These are phyloP conservation scores for Cryptosporidium tyzzeri DNA, from an alignment of 169 alveolate genomes.

Conservation along the genomic window DNA sequence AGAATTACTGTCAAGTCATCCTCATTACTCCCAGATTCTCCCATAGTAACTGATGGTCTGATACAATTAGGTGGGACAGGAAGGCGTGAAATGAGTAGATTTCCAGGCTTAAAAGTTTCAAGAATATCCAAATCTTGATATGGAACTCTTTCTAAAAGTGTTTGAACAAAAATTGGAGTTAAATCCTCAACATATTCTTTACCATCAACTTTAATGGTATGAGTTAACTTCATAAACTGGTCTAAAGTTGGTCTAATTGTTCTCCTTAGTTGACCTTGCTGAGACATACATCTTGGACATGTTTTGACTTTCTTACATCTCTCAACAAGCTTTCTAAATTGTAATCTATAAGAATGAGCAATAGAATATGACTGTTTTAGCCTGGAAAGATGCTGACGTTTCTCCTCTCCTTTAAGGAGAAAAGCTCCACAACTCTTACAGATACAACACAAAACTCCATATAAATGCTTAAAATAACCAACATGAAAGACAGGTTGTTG, in stretches of 20 bases:
- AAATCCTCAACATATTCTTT: constrained; percentile 88
- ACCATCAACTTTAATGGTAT: constrained; percentile 81
- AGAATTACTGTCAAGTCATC: constrained; percentile 95
- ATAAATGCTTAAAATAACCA: constrained; percentile 95
- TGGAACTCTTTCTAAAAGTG: constrained; percentile 89
- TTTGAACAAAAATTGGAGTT: constrained; percentile 90
- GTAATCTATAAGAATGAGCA: constrained; percentile 86
- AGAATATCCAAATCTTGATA: constrained; percentile 92
- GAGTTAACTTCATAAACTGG: constrained; percentile 90
- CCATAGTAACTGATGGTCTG: constrained; percentile 96
- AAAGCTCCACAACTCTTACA: constrained; percentile 94
- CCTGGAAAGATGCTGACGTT: constrained; percentile 77
- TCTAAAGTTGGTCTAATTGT: constrained; percentile 87
- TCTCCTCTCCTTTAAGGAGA: constrained; percentile 86
- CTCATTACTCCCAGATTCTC: constrained; percentile 91
- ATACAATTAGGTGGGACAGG: constrained; percentile 97
- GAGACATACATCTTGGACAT: constrained; percentile 87
- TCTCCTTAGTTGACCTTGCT: constrained; percentile 87
- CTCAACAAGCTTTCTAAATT: constrained; percentile 86
- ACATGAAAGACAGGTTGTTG: constrained; percentile 97
- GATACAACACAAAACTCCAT: constrained; percentile 90
- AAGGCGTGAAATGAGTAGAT: constrained; percentile 90
- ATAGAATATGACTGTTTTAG: constrained; percentile 81
- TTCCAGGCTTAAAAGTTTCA: constrained; percentile 93
- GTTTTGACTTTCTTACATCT: constrained; percentile 85